Percentiles rank a stretch among this genome's conserved stretches.
phyloP scores from a whole-genome alignment of 228 moss, liverwort and hornwort genomes.

The Sphagnum magellanicum region DNA sequence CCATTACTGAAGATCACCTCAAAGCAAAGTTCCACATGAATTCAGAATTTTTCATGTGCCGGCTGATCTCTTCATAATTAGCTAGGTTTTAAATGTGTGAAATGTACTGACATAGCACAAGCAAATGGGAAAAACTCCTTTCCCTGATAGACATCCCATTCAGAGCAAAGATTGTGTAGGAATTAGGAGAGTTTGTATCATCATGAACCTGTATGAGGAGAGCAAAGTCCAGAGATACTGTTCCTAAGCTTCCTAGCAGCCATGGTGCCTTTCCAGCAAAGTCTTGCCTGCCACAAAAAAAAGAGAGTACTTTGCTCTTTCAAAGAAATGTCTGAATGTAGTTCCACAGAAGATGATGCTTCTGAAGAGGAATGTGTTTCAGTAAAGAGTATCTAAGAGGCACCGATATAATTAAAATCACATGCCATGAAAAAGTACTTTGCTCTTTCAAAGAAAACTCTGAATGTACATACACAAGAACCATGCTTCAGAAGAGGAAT shows the following conservation, averaged over 20 bases:
- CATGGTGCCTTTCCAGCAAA: conserved; percentile 58
- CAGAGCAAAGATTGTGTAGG: not conserved
- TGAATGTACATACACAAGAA: conserved; percentile 7
- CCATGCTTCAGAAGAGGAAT: no score
- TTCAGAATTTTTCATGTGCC: conserved; percentile 1
- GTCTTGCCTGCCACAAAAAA: conserved; percentile 23
- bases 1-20: not conserved
- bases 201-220: conserved; percentile 56
- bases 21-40: not conserved
- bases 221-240: conserved; percentile 59
- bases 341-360: conserved; percentile 1
- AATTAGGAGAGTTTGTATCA: not conserved
- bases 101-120: not conserved
- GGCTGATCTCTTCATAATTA: no score
- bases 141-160: not conserved
- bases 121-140: not conserved
- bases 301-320: conserved; percentile 5
- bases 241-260: conserved; percentile 81
- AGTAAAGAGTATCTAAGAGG: no score
- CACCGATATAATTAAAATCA: not conserved
- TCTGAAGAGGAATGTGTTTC: no score
- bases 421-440: not conserved
- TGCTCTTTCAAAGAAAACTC: not conserved
- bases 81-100: no score
- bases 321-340: not conserved